Evolutionary conservation across 192 early-diverging fungal species (phyloP).

Genomic region (Dissophora globulifera): DNA sequence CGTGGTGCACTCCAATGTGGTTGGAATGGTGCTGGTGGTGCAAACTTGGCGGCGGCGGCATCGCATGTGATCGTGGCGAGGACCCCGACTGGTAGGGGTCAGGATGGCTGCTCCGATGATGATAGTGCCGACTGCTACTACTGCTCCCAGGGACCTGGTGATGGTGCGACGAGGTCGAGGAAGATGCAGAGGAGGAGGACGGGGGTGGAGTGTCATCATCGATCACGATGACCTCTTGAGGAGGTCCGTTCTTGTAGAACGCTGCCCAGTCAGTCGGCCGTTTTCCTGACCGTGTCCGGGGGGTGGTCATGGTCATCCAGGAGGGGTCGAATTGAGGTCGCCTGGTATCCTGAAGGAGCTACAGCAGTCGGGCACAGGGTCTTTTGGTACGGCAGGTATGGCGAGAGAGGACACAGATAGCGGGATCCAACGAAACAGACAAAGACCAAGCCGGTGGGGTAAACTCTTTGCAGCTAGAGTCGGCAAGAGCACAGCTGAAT

Average conservation of each 20-base stretch:
- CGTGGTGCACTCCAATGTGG: neutral
- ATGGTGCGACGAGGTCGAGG: conserved; percentile 9
- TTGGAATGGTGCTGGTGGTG: conserved; percentile 19
- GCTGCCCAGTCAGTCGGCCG: conserved; percentile 35
- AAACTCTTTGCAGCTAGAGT: no score
- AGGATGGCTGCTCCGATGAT: conserved; percentile 10
- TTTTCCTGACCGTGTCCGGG: conserved; percentile 24
- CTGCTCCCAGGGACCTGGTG: conserved; percentile 30
- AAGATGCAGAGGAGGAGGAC: conserved; percentile 19
- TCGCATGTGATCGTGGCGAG: conserved; percentile 29
- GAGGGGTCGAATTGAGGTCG: no score
- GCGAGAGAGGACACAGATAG: no score
- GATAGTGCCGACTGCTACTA: conserved; percentile 6
- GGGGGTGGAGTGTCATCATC: conserved; percentile 53
- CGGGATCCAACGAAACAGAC: no score
- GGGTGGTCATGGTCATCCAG: conserved; percentile 26
- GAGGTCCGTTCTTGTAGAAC: conserved; percentile 47
- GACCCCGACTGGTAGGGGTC: conserved; percentile 6
- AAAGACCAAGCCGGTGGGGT: no score
- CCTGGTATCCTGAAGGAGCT: no score
- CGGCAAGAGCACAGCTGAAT: no score
- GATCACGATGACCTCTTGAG: conserved; percentile 53
- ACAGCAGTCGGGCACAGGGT: no score
- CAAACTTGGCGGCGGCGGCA: conserved; percentile 29
- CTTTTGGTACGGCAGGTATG: no score